These are phyloP conservation scores for Corrigiola litoralis DNA, from an alignment of 179 eudicot genomes.

Conservation along the genomic window DNA sequence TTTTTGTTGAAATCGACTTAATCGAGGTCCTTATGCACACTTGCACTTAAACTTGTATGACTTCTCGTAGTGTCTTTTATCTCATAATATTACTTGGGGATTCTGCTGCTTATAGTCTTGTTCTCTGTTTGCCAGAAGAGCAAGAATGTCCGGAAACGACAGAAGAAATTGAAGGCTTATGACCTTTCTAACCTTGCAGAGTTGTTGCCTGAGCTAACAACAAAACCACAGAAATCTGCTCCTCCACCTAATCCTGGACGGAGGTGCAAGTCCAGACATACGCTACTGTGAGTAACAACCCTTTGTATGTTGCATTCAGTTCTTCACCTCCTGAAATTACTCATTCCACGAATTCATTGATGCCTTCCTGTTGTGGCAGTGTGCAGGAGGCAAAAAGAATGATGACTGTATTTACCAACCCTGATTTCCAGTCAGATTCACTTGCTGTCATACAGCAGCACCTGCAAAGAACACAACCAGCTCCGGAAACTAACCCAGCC, in stretches of 20 bases:
- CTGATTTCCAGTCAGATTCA: conserved; percentile 66
- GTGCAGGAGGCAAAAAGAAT: conserved; percentile 62
- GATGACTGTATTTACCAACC: conserved; percentile 46
- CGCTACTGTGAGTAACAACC: conserved; percentile 56
- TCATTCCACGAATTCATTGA: background rate
- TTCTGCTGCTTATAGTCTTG: background rate
- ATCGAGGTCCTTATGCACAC: background rate
- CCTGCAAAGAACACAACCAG: conserved; percentile 76
- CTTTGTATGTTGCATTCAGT: background rate
- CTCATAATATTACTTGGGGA: background rate
- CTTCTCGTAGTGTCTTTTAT: background rate
- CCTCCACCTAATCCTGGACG: conserved; percentile 39
- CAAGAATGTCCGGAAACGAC: conserved; percentile 50
- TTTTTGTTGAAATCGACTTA: too few relatives aligned
- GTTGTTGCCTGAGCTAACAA: conserved; percentile 59
- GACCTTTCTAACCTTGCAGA: conserved; percentile 73
- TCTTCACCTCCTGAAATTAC: background rate
- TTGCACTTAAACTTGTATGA: background rate
- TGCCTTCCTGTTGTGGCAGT: conserved; percentile 30
- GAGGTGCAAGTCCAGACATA: conserved; percentile 59
- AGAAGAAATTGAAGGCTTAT: conserved; percentile 70
- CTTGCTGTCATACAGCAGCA: conserved; percentile 72
- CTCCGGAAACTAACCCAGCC: conserved; percentile 35
- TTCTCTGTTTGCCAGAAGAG: conserved; percentile 28
- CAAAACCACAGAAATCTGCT: conserved; percentile 24